Base-by-base conservation (phyloP, 2,329 filamentous ascomycete genomes). In the Pseudogymnoascus sp. region DNA sequence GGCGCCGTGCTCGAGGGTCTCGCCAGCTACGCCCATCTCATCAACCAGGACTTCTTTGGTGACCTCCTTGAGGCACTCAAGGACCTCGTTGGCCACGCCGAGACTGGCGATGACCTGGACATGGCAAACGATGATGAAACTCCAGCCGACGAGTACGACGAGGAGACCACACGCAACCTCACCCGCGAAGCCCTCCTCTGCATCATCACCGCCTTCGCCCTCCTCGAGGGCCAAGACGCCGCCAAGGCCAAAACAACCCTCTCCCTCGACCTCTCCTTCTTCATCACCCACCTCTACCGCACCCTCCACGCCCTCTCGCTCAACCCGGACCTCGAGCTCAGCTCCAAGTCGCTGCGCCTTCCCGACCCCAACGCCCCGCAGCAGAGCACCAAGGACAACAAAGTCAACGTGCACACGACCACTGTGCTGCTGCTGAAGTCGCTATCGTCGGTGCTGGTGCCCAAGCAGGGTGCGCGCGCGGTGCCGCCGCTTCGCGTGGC, bases 21-120 rank as follows among this genome's bases (percentile, higher is more conserved):
- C 21, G 92, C 93, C 59, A 92, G 92, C 72, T 99, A 96, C 72
- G 87, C 92, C 3, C 94, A 97, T 73, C 82, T 99, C 64, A 99
- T 99, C 80, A 99, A 99, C 77, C 92, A 99, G 72, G 91, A 99
- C 72, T 97, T 99, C 79, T 99, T 99, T 70, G 94, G 93, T 29
- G 94, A 99, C 72, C 81, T 99, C 31, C 83, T 99, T 9, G 94
- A 97, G 75, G 93, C 92, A 0, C 80, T 99, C 39, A 95, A 96
- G 74, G 94, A 99, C 66, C 83, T 99, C 48, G 93, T 97, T 69
- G 84, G 85, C 3, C 85, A 92, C 67, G 88, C 89, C 60, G 83
- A 88, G 69, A 79, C 81, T 0, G 78, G 81, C 13, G 79, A 79
- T 3, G 73, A 76, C 39, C 69, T 77, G 2, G 74, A 76, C 7